phyloP scores from a whole-genome alignment of 345 rosid genomes.

The Kernera saxatilis region DNA sequence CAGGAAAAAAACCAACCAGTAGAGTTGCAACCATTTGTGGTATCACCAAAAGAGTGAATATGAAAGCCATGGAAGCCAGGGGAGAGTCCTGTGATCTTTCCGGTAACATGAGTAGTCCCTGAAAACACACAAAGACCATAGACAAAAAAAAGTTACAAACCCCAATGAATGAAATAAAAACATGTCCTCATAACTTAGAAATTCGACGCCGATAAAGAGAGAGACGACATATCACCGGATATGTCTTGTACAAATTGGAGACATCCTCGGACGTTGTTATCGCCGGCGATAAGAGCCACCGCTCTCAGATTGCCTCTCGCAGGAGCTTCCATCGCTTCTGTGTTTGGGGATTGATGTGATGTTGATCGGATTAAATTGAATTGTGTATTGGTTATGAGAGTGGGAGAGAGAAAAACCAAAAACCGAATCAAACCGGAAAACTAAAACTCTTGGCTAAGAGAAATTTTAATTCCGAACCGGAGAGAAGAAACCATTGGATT shows the following conservation, averaged over 20 bases:
- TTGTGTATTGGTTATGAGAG: not conserved
- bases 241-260: constrained; percentile 56
- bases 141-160: not conserved
- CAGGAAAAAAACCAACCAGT: constrained; percentile 47
- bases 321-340: constrained; percentile 38
- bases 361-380: constrained; percentile 11
- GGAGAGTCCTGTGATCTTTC: constrained; percentile 64
- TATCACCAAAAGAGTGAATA: constrained; percentile 88
- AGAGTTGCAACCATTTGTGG: constrained; percentile 94
- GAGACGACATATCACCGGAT: constrained; percentile 42
- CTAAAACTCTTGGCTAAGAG: not conserved
- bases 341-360: not conserved
- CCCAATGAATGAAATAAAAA: not conserved
- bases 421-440: constrained; percentile 17
- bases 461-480: constrained; percentile 2
- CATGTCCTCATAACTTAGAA: not conserved
- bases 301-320: constrained; percentile 51
- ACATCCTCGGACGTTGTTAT: constrained; percentile 52
- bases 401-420: not conserved
- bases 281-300: constrained; percentile 81
- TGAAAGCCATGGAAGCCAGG: constrained; percentile 92
- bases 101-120: constrained; percentile 77
- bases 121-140: not conserved
- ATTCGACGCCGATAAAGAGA: not conserved
- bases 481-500: not conserved